phyloP scores from a whole-genome alignment of 305 asterid species.

The Striga hermonthica region DNA sequence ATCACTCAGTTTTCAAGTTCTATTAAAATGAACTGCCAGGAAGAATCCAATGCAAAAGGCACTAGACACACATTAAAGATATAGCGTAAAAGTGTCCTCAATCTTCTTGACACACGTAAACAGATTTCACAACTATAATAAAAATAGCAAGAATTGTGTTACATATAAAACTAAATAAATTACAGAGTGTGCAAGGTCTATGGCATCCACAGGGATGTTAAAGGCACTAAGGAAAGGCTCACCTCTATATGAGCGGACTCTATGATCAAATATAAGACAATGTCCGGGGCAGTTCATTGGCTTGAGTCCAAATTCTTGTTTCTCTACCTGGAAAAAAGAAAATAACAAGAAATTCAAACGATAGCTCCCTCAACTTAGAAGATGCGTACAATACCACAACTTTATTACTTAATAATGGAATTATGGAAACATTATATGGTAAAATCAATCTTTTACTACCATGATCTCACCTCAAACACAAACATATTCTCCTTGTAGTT shows the following conservation, averaged over 20 bases:
- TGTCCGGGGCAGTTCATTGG: constrained; percentile 99
- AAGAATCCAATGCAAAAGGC: constrained; percentile 2
- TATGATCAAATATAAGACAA: constrained; percentile 89
- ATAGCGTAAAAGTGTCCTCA: background rate
- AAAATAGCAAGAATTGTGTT: constrained; percentile 8
- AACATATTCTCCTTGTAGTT: constrained; percentile 98
- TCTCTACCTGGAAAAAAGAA: constrained; percentile 63
- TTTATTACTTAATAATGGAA: constrained; percentile 7
- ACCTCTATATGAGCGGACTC: constrained; percentile 99
- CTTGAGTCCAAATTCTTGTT: constrained; percentile 94
- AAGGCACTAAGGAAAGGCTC: constrained; percentile 28
- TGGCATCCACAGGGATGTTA: constrained; percentile 21
- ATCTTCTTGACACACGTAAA: constrained; percentile 4
- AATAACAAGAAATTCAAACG: constrained; percentile 23
- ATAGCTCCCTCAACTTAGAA: constrained; percentile 23
- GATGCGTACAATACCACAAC: constrained; percentile 23
- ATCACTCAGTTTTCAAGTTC: constrained; percentile 13
- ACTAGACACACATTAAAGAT: background rate
- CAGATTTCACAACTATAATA: constrained; percentile 1
- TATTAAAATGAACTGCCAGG: constrained; percentile 10
- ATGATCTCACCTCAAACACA: constrained; percentile 69
- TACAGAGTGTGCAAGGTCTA: constrained; percentile 9
- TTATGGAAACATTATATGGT: background rate
- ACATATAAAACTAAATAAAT: background rate
- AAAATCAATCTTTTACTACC: constrained; percentile 19